Conservation (phyloP, 2,329 filamentous ascomycete species). For the Hymenoscyphus scutula region DNA sequence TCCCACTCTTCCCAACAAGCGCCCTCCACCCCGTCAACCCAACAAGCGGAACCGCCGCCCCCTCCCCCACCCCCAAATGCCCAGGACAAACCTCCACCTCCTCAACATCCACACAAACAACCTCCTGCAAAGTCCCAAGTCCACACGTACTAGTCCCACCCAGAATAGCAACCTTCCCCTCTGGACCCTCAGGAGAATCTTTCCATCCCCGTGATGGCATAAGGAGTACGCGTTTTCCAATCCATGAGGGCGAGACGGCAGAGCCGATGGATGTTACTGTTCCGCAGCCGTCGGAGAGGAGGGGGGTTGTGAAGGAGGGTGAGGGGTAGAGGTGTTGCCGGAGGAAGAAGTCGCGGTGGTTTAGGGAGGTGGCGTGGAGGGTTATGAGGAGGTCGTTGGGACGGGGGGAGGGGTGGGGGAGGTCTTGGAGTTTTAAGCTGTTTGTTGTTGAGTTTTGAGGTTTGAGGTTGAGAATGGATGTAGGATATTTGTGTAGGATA, state of each 20-base stretch:
- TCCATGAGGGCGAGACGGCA: constrained; percentile 46
- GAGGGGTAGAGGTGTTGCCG: constrained; percentile 88
- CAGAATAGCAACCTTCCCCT: constrained; percentile 62
- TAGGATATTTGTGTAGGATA: too few species aligned
- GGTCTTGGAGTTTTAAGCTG: constrained; percentile 55
- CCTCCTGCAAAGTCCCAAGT: constrained; percentile 73
- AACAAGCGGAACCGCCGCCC: constrained; percentile 79
- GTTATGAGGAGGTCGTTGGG: constrained; percentile 70
- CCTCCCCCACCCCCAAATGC: constrained; percentile 71
- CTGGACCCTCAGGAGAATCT: constrained; percentile 68
- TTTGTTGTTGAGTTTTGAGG: constrained; percentile 24
- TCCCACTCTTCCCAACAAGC: constrained; percentile 72
- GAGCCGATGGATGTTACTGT: constrained; percentile 65
- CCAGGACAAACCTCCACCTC: constrained; percentile 75
- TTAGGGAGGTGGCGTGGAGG: constrained; percentile 77
- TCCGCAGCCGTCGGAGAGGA: constrained; percentile 82
- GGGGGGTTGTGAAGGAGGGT: constrained; percentile 72
- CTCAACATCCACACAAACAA: constrained; percentile 62
- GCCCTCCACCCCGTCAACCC: constrained; percentile 89
- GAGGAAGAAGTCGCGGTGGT: constrained; percentile 94
- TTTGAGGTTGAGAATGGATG: constrained; percentile 40
- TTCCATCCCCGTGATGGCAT: constrained; percentile 79
- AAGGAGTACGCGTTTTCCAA: constrained; percentile 71
- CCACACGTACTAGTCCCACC: constrained; percentile 66
- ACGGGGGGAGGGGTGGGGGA: constrained; percentile 61